A percentile compares a stretch with the other conserved stretches of the same genome.
These are phyloP conservation scores for Apiospora arundinis DNA, from an alignment of 2,329 filamentous ascomycete genomes.

Conservation along the genomic window DNA sequence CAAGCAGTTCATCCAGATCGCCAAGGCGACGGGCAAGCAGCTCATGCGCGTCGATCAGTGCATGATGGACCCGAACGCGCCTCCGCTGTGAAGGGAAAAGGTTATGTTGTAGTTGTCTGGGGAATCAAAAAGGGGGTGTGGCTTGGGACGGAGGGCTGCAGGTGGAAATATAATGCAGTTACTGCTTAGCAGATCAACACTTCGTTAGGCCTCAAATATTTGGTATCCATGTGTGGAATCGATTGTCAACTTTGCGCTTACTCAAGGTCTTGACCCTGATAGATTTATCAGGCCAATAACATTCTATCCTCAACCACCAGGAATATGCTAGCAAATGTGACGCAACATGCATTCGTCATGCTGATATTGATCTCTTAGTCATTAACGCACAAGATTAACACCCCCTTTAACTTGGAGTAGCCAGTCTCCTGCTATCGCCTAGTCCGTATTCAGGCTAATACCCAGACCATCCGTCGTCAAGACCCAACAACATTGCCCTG, in stretches of 20 bases:
- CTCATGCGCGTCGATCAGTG: constrained; percentile 73
- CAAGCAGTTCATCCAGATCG: constrained; percentile 67
- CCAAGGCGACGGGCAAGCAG: constrained; percentile 67
- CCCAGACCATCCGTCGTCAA: too few relatives aligned
- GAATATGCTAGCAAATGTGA: background rate
- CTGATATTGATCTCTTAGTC: background rate
- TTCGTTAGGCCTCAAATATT: background rate
- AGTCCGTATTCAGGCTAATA: background rate
- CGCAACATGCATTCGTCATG: background rate
- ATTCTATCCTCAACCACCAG: background rate
- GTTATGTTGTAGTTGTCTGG: background rate
- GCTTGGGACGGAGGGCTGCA: background rate
- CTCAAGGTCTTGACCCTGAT: background rate
- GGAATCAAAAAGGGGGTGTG: background rate
- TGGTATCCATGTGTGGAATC: background rate
- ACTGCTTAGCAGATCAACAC: background rate
- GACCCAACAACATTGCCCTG: too few relatives aligned
- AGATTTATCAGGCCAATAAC: background rate
- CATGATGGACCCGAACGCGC: constrained; percentile 66
- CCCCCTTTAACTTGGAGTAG: background rate
- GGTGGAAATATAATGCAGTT: background rate
- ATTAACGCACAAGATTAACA: background rate
- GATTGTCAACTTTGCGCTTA: background rate
- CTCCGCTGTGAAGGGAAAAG: constrained; percentile 32
- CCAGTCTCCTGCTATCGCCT: background rate